phyloP scores from a whole-genome alignment of 2,329 filamentous ascomycete genomes.

The Xylaria digitata region DNA sequence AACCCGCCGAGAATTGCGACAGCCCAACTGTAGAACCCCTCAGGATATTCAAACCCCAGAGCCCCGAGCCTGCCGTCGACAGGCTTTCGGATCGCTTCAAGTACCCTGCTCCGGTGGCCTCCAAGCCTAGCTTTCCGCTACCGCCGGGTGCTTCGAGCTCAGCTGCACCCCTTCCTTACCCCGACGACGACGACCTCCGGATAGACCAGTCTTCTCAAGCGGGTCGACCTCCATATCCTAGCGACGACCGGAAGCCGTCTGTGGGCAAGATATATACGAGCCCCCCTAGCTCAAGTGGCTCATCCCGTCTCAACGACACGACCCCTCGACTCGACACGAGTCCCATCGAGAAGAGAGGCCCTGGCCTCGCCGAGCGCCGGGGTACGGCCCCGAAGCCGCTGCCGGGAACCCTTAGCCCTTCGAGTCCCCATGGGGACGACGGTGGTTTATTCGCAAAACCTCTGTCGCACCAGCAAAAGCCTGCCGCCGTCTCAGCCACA shows the following conservation, averaged over 20 bases:
- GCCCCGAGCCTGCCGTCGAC: slow-evolving; percentile 63
- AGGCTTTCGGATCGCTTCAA: slow-evolving; percentile 58
- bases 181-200: slow-evolving; percentile 72
- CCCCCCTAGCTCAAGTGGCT: slow-evolving; percentile 50
- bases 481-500: slow-evolving; percentile 54
- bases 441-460: slow-evolving; percentile 83
- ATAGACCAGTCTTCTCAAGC: slow-evolving; percentile 56
- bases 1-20: slow-evolving; percentile 67
- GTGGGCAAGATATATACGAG: slow-evolving; percentile 51
- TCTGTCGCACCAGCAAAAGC: slow-evolving; percentile 59
- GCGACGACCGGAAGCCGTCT: slow-evolving; percentile 53
- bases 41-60: slow-evolving; percentile 84
- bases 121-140: slow-evolving; percentile 70
- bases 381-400: slow-evolving; percentile 85
- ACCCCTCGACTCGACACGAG: slow-evolving; percentile 66
- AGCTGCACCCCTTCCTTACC: slow-evolving; percentile 75
- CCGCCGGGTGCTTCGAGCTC: slow-evolving; percentile 78
- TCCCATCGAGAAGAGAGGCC: slow-evolving; percentile 67
- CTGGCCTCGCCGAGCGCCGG: slow-evolving; percentile 81
- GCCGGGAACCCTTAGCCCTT: slow-evolving; percentile 72
- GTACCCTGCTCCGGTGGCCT: slow-evolving; percentile 61
- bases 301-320: slow-evolving; percentile 60
- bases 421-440: slow-evolving; percentile 79
- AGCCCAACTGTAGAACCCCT: slow-evolving; percentile 86
- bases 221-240: slow-evolving; percentile 57